These are phyloP conservation scores for Evernia prunastri DNA, from an alignment of 495 filamentous ascomycete species.

Conservation along the genomic window DNA sequence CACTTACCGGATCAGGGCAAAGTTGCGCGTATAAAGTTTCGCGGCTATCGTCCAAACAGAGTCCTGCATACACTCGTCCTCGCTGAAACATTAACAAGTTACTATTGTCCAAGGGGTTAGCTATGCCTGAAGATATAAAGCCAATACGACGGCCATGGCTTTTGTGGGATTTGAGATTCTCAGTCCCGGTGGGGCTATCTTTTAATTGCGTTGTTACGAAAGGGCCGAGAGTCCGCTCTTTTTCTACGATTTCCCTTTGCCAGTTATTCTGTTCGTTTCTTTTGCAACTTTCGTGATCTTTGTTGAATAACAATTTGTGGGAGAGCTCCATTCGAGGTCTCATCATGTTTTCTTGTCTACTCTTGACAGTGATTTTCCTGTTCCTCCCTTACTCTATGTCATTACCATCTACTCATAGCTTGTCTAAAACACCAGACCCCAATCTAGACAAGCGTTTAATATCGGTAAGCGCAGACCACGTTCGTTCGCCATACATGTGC, in stretches of 20 bases:
- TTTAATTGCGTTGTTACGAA: background rate
- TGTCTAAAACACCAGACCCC: background rate
- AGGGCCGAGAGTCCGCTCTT: background rate
- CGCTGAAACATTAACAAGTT: background rate
- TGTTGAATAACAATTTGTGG: background rate
- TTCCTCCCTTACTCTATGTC: background rate
- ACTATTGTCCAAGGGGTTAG: background rate
- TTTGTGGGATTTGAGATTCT: background rate
- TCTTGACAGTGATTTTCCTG: background rate
- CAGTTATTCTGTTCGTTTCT: background rate
- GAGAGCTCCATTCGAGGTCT: background rate
- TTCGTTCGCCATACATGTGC: background rate
- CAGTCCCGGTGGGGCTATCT: background rate
- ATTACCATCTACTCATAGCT: background rate
- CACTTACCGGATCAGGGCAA: background rate
- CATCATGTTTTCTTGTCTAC: background rate
- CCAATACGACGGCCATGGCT: background rate
- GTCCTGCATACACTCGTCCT: background rate
- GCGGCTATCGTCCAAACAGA: background rate
- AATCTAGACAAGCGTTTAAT: background rate
- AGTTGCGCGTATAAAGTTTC: background rate
- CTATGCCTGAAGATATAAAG: background rate
- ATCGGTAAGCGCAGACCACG: background rate
- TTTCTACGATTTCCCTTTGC: background rate
- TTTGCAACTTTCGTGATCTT: background rate